Conservation (phyloP, 2,329 filamentous ascomycete genomes). For the Stemphylium vesicarium region DNA sequence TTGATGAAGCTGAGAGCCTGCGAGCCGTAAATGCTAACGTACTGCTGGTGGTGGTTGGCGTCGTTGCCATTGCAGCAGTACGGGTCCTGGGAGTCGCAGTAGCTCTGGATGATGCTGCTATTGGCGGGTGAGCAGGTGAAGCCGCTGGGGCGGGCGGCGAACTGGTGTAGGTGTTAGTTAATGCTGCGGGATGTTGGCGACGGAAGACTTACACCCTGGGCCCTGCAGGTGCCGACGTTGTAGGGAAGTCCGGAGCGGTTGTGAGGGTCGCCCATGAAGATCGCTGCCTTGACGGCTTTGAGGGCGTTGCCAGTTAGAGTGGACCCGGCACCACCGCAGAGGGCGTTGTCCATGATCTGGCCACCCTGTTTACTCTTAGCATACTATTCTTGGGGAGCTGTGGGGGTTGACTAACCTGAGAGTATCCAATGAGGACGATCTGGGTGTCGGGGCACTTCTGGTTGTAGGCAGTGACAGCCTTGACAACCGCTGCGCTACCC, state of each 20-base stretch:
- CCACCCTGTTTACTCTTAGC: conserved; percentile 56
- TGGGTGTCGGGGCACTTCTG: conserved; percentile 62
- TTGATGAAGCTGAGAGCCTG: conserved; percentile 67
- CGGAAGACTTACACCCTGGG: conserved; percentile 60
- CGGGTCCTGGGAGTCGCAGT: conserved; percentile 69
- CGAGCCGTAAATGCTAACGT: conserved; percentile 65
- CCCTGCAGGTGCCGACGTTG: conserved; percentile 66
- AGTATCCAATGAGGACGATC: conserved; percentile 68
- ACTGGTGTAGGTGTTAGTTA: conserved; percentile 51
- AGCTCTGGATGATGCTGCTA: conserved; percentile 65
- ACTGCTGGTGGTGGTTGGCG: conserved; percentile 65
- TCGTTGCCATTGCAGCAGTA: conserved; percentile 72
- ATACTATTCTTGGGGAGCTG: neutral
- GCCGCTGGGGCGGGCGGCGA: conserved; percentile 64
- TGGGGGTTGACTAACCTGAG: conserved; percentile 55
- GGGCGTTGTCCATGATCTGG: conserved; percentile 68
- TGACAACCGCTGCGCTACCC: conserved; percentile 65
- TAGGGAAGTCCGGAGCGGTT: conserved; percentile 63
- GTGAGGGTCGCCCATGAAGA: conserved; percentile 70
- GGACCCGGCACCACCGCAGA: conserved; percentile 62
- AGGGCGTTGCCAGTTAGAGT: conserved; percentile 59
- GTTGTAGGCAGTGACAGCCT: conserved; percentile 65
- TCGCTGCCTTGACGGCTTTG: conserved; percentile 65
- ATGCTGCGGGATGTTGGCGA: neutral
- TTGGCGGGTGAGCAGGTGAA: conserved; percentile 62